Conservation (phyloP, 768 basidiomycete species). For the Tricholoma furcatifolium region DNA sequence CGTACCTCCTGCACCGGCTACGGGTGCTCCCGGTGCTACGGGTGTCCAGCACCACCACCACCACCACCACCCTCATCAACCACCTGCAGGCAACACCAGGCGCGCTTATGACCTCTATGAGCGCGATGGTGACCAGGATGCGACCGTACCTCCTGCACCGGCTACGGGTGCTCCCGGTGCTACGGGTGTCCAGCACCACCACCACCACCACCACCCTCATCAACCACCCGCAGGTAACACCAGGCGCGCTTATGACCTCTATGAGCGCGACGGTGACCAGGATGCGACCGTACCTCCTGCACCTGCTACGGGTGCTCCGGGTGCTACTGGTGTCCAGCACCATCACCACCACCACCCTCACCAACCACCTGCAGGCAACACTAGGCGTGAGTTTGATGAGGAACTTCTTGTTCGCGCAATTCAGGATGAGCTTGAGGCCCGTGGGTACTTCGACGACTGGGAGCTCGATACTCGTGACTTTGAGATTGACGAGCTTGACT, state of each 20-base stretch:
- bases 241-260: background rate
- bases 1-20: no score
- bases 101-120: no score
- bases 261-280: no score
- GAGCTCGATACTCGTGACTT: slow-evolving; percentile 7
- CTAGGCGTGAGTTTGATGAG: background rate
- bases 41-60: background rate
- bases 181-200: background rate
- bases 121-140: no score
- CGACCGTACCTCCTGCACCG: background rate
- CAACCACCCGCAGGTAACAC: background rate
- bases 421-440: background rate
- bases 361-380: background rate
- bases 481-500: slow-evolving; percentile 9
- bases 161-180: background rate
- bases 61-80: background rate
- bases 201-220: background rate
- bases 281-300: background rate
- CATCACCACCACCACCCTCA: background rate
- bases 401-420: background rate
- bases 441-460: background rate
- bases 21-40: no score
- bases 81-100: no score
- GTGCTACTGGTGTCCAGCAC: background rate
- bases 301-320: background rate